These are phyloP conservation scores for Aspergillus sp. DNA, from an alignment of 2,329 filamentous ascomycete species.

Conservation along the genomic window DNA sequence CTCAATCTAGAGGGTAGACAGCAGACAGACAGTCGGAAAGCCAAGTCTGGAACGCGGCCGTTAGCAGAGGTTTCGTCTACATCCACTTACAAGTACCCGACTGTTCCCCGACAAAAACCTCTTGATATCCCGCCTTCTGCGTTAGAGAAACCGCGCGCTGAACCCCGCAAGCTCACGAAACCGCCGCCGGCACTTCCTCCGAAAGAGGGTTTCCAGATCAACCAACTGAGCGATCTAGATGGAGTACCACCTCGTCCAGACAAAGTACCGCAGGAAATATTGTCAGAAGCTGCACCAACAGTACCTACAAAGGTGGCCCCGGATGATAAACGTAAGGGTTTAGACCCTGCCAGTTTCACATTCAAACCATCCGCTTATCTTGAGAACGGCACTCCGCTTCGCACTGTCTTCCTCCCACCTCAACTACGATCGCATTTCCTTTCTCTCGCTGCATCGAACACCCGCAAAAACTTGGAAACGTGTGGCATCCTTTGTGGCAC, in stretches of 20 bases:
- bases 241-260: constrained; percentile 25
- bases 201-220: constrained; percentile 28
- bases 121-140: constrained; percentile 24
- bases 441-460: constrained; percentile 72
- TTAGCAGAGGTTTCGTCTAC: constrained; percentile 20
- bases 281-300: constrained; percentile 20
- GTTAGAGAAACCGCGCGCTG: constrained; percentile 19
- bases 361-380: constrained; percentile 85
- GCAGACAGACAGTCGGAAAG: constrained; percentile 8
- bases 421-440: constrained; percentile 75
- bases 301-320: constrained; percentile 28
- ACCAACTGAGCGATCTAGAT: constrained; percentile 24
- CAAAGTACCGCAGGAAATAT: constrained; percentile 21
- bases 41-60: constrained; percentile 14
- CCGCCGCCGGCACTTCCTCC: constrained; percentile 42
- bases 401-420: constrained; percentile 82
- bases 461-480: constrained; percentile 79
- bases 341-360: constrained; percentile 61
- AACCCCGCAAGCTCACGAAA: constrained; percentile 19
- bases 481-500: constrained; percentile 93
- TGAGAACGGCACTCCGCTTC: constrained; percentile 82
- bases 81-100: constrained; percentile 45
- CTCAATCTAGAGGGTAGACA: constrained; percentile 36
- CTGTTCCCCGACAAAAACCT: constrained; percentile 38
- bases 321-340: constrained; percentile 23